These are phyloP conservation scores for Chaetoceros tenuissimus DNA, from an alignment of 108 stramenopile species.

Conservation along the genomic window DNA sequence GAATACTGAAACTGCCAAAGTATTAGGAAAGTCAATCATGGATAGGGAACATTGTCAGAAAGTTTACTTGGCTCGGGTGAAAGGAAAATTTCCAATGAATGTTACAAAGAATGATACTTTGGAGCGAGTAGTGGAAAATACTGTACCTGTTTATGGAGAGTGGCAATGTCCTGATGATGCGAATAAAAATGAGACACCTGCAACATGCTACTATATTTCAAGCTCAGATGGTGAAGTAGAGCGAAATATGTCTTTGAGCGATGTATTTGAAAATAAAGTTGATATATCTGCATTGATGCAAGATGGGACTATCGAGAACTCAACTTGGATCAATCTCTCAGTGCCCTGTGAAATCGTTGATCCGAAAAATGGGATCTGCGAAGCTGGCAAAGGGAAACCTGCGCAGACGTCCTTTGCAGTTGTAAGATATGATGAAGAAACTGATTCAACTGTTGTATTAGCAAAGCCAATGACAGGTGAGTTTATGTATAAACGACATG, in stretches of 20 bases:
- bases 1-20: constrained; percentile 40
- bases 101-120: constrained; percentile 3
- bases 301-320: too few relatives aligned
- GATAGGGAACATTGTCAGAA: constrained; percentile 59
- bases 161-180: constrained; percentile 1
- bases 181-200: background rate
- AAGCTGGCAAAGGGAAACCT: constrained; percentile 68
- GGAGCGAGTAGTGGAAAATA: background rate
- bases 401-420: constrained; percentile 71
- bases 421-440: constrained; percentile 41
- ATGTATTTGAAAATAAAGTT: too few relatives aligned
- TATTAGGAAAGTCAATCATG: constrained; percentile 54
- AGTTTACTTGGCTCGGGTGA: constrained; percentile 65
- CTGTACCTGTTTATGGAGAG: constrained; percentile 4
- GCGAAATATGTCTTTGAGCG: too few relatives aligned
- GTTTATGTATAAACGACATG: too few relatives aligned
- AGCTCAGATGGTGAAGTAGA: too few relatives aligned
- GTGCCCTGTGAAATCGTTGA: constrained; percentile 62
- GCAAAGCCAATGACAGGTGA: constrained; percentile 22
- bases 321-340: constrained; percentile 57
- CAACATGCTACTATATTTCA: too few relatives aligned
- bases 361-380: constrained; percentile 73
- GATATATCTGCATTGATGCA: too few relatives aligned
- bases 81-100: constrained; percentile 55
- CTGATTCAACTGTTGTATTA: constrained; percentile 65